phyloP scores from a whole-genome alignment of 1,284 basidiomycete genomes.

The Phellopilus nigrolimitatus region DNA sequence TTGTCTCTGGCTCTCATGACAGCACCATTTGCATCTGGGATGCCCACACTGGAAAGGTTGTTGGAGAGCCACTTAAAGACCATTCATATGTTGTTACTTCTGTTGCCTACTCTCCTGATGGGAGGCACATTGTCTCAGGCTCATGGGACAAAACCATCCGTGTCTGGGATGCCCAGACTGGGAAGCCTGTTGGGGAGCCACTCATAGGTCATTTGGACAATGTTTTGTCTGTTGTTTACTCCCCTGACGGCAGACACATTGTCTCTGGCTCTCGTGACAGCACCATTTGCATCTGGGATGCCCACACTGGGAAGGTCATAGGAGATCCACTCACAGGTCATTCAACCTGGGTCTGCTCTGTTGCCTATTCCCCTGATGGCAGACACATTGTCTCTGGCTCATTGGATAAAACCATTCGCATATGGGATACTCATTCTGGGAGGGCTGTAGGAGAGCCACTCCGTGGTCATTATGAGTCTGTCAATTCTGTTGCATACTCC shows the following conservation, averaged over 20 bases:
- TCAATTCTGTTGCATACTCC: too few species aligned
- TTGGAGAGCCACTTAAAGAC: slow-evolving; percentile 84
- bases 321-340: too few species aligned
- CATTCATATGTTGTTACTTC: slow-evolving; percentile 98
- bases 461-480: too few species aligned
- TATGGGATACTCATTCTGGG: too few species aligned
- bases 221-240: too few species aligned
- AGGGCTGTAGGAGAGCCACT: too few species aligned
- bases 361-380: slow-evolving; percentile 64
- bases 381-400: background rate
- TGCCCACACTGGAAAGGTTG: slow-evolving; percentile 99
- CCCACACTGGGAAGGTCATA: too few species aligned
- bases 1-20: slow-evolving; percentile 96
- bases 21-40: slow-evolving; percentile 99
- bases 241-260: too few species aligned
- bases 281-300: too few species aligned
- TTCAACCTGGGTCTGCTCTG: slow-evolving; percentile 45
- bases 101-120: slow-evolving; percentile 91
- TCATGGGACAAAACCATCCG: slow-evolving; percentile 79
- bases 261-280: too few species aligned
- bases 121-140: slow-evolving; percentile 82
- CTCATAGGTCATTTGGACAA: slow-evolving; percentile 1
- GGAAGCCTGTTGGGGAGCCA: slow-evolving; percentile 11
- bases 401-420: background rate
- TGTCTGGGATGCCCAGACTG: slow-evolving; percentile 60